A percentile compares a stretch with the other conserved stretches of the same genome.
Evolutionary conservation across 2,329 filamentous ascomycete species (phyloP).

Genomic region (Diaporthe capsici): DNA sequence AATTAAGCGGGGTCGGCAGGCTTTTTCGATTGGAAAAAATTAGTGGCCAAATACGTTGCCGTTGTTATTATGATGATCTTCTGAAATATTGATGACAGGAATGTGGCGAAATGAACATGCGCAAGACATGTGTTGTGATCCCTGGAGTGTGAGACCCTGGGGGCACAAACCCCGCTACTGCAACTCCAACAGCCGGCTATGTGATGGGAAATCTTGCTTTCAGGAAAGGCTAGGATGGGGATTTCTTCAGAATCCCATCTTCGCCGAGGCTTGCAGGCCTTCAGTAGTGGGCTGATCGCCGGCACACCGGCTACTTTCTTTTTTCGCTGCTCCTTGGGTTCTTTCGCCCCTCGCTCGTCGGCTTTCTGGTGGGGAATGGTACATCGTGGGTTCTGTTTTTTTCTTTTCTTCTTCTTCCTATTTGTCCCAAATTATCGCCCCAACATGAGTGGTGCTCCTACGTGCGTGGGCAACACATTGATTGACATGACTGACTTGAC

Average conservation of each 20-base stretch:
- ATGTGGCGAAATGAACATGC: slow-evolving; percentile 20
- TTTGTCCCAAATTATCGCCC: not conserved
- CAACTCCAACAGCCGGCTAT: not conserved
- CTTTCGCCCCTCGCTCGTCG: not conserved
- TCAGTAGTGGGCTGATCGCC: not conserved
- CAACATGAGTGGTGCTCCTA: not conserved
- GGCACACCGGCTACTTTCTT: not conserved
- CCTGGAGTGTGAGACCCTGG: slow-evolving; percentile 7
- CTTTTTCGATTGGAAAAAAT: not conserved
- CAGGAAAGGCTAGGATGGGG: slow-evolving; percentile 18
- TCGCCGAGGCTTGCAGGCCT: slow-evolving; percentile 1
- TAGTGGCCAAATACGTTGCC: not conserved
- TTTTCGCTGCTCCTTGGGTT: not conserved
- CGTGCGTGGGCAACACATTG: not conserved
- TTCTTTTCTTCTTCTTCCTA: not conserved
- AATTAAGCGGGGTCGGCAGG: not conserved
- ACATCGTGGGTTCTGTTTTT: not conserved
- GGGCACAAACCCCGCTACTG: slow-evolving; percentile 9
- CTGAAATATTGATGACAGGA: slow-evolving; percentile 16
- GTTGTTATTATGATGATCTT: not conserved
- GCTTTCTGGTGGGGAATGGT: not conserved
- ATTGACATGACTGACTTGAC: slow-evolving; percentile 3
- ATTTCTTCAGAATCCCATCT: slow-evolving; percentile 36
- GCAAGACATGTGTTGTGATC: slow-evolving; percentile 11
- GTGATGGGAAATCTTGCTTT: slow-evolving; percentile 30